phyloP scores from a whole-genome alignment of 2,329 filamentous ascomycete species.

The Blastomyces parvus region DNA sequence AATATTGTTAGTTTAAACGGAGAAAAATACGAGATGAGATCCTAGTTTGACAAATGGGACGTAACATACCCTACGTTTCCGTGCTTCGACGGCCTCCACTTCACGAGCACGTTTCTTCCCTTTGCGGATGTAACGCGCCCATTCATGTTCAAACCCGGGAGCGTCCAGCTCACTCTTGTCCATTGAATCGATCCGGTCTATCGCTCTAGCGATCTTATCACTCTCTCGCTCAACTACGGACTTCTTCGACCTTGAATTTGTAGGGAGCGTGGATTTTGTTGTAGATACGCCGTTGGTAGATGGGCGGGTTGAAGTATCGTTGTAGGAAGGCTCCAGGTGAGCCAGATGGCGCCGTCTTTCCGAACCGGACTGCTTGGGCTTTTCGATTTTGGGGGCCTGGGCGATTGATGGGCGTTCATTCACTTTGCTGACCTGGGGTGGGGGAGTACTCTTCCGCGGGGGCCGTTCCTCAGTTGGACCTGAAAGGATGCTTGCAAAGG shows the following conservation, averaged over 20 bases:
- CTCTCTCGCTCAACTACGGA: constrained; percentile 51
- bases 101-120: constrained; percentile 60
- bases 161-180: constrained; percentile 51
- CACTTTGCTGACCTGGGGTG: constrained; percentile 21
- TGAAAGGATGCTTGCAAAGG: constrained; percentile 88
- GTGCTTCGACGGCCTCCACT: constrained; percentile 52
- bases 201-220: constrained; percentile 58
- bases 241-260: constrained; percentile 44
- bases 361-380: constrained; percentile 17
- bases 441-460: constrained; percentile 42
- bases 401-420: constrained; percentile 21
- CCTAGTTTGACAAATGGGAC: not conserved
- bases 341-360: constrained; percentile 23
- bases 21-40: not conserved
- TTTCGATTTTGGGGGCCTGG: constrained; percentile 24
- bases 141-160: constrained; percentile 43
- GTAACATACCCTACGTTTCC: constrained; percentile 54
- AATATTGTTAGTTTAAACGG: constrained; percentile 11
- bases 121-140: constrained; percentile 45
- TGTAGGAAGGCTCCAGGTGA: constrained; percentile 18
- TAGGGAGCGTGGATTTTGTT: constrained; percentile 15
- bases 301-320: constrained; percentile 16
- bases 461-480: constrained; percentile 56
- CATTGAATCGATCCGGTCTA: constrained; percentile 50
- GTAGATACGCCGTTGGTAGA: constrained; percentile 21